Base-by-base conservation (phyloP, 805 yeast genomes). In the Starmera amethionina region DNA sequence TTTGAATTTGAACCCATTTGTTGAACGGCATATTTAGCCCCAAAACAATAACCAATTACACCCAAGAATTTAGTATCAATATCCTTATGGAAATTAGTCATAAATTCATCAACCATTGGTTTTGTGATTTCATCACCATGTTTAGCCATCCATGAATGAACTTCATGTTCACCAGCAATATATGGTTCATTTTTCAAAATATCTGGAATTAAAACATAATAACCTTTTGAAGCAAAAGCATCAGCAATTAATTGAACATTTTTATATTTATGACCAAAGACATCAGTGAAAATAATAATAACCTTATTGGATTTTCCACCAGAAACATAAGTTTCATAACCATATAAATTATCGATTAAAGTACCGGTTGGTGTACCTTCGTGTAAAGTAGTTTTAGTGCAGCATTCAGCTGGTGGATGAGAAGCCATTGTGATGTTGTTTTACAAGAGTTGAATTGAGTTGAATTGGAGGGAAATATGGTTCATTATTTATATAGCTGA, bases 21-120 rank as follows among this genome's bases (percentile, higher is more conserved):
- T 44, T 71, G 76, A 42, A 82, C 50, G 30, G 73, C 77, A 49
- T 66, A 78, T 59, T 79, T 82, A 33, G 86, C 95, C 56, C 96
- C 96, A 47, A 68, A 87, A 63, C 96, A 87, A 65, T 86, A 78
- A 19, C 96, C 96, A 42, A 81, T 62, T 16, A 75, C 74, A 34
- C 72, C 77, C 16, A 81, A 44, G 47, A 67, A 75, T 39, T 64
- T 57, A 14, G 75, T 73, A n/a, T 61, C 61, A 40, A 60, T 56
- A 42, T 70, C 72, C 44, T 64, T 72, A 42, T 82, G 59, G 8
- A 52, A 54, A 2, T 55, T 50, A 22, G 27, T 6, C 43, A 81
- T 52, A 49, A 72, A 82, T 5, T 58, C 59, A 31, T 69, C 69
- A 34, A 76, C 71, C 34, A 77, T 56, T 14, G 74, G 73, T 30